Base-by-base conservation (phyloP, 441 rosid species). In the Erodium texanum region DNA sequence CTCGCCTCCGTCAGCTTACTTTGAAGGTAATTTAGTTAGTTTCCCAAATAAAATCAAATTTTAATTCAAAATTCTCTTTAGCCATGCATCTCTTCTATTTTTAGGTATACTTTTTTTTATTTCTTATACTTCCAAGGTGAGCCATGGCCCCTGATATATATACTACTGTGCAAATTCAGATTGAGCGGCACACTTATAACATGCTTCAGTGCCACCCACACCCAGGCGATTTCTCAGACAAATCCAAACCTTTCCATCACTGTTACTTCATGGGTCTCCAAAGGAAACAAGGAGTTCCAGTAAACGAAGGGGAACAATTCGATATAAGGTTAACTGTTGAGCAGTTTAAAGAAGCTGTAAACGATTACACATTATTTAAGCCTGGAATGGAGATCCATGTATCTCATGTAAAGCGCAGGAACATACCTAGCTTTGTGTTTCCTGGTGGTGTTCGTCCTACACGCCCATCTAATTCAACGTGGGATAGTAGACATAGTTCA, bases 201-300 rank as follows among this genome's bases (percentile, higher is more conserved):
- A 88, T 77, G 97, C 97, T 93, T 74, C 92, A 88, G 67, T 89
- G 99, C 80, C 99, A 94, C 76, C 99, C 97, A 7, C 92, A 92
- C 72, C 96, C 99, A 18, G 83, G 90, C 34, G 90, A 89, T 69
- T 94, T 91, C 82, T 76, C 79, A 63, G 96, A 94, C 72, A 72
- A 82, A 80, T 81, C 89, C 4, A 88, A 75, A 71, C 89, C 92
- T 52, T 88, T 87, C 58, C 84, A 79, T 74, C 85, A 88, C 80
- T 83, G 84, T 23, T 89, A 87, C 80, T 94, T 92, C 77, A 94
- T 94, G 99, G 99, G 98, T 43, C 83, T 94, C 82, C 97, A 94
- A 75, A 89, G 96, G 52, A 94, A 85, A 75, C 97, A 87, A 80
- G 99, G 97, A 78, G 85, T 80, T 82, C 83, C 91, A 59, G 91